A percentile compares a stretch with the other conserved stretches of the same genome.
Conservation (phyloP, 768 basidiomycete genomes). For the Hypsizygus marmoreus region DNA sequence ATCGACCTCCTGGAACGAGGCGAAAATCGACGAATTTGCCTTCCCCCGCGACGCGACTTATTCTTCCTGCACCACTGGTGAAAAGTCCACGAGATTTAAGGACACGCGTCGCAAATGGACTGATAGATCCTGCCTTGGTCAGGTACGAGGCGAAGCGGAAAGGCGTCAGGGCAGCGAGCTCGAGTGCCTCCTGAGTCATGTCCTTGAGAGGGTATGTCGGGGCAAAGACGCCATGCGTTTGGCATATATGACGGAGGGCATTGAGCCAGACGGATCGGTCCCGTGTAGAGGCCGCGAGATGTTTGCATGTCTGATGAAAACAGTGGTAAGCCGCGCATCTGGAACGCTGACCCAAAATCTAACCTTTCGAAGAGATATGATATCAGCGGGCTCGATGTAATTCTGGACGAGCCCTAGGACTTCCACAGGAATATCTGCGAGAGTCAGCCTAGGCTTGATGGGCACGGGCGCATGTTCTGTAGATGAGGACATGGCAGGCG, state of each 20-base stretch:
- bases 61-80: too few species aligned
- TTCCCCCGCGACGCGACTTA: too few species aligned
- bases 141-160: conserved; percentile 1
- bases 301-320: conserved; percentile 8
- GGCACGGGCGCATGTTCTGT: too few species aligned
- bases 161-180: conserved; percentile 5
- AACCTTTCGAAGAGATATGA: not conserved
- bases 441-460: conserved; percentile 55
- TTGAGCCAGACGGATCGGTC: conserved; percentile 3
- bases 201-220: conserved; percentile 2
- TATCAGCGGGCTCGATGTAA: not conserved
- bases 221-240: conserved; percentile 3
- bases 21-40: too few species aligned
- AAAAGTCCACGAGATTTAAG: too few species aligned
- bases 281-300: not conserved
- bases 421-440: not conserved
- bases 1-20: too few species aligned
- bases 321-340: too few species aligned
- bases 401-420: not conserved
- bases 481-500: too few species aligned
- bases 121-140: too few species aligned
- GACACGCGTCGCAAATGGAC: too few species aligned
- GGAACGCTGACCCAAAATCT: too few species aligned
- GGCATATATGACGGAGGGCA: conserved; percentile 5
- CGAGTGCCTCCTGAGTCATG: conserved; percentile 6